These are phyloP conservation scores for Fomes fomentarius DNA, from an alignment of 1,284 basidiomycete species.

Conservation along the genomic window DNA sequence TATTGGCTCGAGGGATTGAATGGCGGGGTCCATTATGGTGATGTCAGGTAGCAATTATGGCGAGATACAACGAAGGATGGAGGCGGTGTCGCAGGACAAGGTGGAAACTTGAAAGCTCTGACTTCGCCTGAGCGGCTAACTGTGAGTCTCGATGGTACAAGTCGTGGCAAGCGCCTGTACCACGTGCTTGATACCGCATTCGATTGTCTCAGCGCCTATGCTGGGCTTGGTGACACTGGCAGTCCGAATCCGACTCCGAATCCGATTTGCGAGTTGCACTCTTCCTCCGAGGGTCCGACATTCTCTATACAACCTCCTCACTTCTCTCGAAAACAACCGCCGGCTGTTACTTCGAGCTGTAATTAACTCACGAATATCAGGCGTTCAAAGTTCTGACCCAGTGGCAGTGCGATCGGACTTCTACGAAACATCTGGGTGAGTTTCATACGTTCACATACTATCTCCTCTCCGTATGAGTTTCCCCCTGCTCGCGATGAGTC, in stretches of 20 bases:
- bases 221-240: too few relatives aligned
- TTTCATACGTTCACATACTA: not conserved
- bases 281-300: too few relatives aligned
- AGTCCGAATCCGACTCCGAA: too few relatives aligned
- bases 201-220: too few relatives aligned
- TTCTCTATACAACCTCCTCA: too few relatives aligned
- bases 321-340: not conserved
- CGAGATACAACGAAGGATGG: too few relatives aligned
- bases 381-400: not conserved
- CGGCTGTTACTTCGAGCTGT: not conserved
- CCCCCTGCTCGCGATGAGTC: not conserved
- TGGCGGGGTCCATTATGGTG: conserved; percentile 26
- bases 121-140: not conserved
- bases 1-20: conserved; percentile 51
- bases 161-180: not conserved
- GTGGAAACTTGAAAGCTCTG: too few relatives aligned
- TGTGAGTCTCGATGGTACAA: not conserved
- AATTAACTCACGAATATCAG: not conserved
- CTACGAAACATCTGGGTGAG: conserved; percentile 16
- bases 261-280: too few relatives aligned
- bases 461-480: not conserved
- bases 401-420: conserved; percentile 17
- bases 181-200: not conserved
- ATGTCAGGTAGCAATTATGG: too few relatives aligned
- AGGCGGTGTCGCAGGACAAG: too few relatives aligned